Conservation (phyloP, 192 early-diverging fungal genomes). For the Coemansia sp. region DNA sequence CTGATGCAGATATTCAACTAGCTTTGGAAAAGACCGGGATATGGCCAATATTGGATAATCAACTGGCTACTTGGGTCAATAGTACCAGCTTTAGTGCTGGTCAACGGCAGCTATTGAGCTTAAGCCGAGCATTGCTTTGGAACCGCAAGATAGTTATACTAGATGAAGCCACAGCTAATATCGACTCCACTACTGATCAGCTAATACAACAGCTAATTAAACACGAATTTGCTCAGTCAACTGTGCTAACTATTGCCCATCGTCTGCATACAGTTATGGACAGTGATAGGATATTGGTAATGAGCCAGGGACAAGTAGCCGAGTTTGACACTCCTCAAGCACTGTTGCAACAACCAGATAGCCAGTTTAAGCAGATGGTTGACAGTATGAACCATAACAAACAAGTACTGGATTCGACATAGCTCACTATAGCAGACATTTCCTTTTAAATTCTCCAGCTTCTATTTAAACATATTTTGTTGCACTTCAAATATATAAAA, state of each 20-base stretch:
- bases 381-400: conserved; percentile 8
- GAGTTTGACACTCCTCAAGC: conserved; percentile 4
- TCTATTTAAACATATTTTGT: too few relatives aligned
- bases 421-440: neutral
- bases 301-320: neutral
- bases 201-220: conserved; percentile 46
- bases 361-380: conserved; percentile 15
- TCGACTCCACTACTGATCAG: conserved; percentile 62
- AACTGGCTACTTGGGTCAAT: conserved; percentile 15
- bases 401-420: neutral
- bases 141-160: conserved; percentile 50
- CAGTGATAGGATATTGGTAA: conserved; percentile 2
- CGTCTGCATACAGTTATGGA: conserved; percentile 3
- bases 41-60: neutral
- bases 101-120: conserved; percentile 57
- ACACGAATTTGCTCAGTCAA: neutral
- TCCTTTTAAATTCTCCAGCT: neutral
- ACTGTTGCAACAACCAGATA: neutral
- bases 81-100: conserved; percentile 42
- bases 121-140: conserved; percentile 55
- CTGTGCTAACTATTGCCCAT: conserved; percentile 7
- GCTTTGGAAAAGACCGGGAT: conserved; percentile 48
- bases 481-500: too few relatives aligned
- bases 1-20: conserved; percentile 66
- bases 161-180: conserved; percentile 56